Conservation (phyloP, 768 basidiomycete species). For the Boletellus ananiceps region DNA sequence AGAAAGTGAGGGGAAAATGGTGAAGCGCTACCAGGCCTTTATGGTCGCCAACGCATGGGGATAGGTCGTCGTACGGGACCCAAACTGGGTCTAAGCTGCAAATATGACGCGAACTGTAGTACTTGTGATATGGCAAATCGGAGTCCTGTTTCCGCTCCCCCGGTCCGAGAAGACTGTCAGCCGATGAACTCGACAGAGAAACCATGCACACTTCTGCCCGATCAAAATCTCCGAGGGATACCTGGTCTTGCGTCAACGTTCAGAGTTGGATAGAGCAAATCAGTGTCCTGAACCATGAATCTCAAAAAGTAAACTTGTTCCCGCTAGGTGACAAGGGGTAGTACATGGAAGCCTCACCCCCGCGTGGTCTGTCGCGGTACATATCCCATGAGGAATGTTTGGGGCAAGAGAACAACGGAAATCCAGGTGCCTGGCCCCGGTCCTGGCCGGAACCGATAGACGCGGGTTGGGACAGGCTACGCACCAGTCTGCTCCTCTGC, state of each 20-base stretch:
- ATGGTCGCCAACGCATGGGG: not conserved
- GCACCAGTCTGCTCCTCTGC: too few species aligned
- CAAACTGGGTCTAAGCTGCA: not conserved
- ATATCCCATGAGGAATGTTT: too few species aligned
- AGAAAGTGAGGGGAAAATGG: not conserved
- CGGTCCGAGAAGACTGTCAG: not conserved
- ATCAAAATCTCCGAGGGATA: constrained; percentile 5
- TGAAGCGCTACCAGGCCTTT: constrained; percentile 3
- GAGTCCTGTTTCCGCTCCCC: not conserved
- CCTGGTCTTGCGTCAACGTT: not conserved
- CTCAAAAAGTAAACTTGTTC: constrained; percentile 1
- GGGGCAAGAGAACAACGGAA: too few species aligned
- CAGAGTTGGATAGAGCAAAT: not conserved
- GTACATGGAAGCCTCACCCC: not conserved
- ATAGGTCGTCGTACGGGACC: not conserved
- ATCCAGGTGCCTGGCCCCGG: constrained; percentile 2
- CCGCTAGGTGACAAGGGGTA: not conserved
- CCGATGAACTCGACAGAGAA: not conserved
- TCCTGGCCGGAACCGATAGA: constrained; percentile 7
- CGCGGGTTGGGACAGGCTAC: constrained; percentile 2
- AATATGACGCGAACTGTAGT: constrained; percentile 1
- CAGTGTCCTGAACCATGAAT: not conserved
- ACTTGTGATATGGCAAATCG: not conserved
- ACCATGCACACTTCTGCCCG: not conserved
- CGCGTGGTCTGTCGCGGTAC: not conserved